A percentile compares a stretch with the other conserved stretches of the same genome.
phyloP scores from a whole-genome alignment of 352 stramenopile genomes.

The Globisporangium spinosum region DNA sequence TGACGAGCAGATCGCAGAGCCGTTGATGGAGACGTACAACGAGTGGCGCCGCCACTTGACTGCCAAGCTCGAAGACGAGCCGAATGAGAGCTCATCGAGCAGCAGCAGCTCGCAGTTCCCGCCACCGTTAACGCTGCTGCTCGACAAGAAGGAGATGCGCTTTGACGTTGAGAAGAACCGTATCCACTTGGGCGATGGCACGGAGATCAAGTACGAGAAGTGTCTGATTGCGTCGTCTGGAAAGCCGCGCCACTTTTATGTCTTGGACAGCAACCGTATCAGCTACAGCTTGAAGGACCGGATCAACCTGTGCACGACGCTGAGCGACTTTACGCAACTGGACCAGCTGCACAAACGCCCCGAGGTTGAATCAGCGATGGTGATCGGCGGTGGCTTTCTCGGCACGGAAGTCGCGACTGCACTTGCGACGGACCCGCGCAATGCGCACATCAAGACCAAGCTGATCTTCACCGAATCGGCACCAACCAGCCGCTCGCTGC shows the following conservation, averaged over 20 bases:
- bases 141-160: slow-evolving; percentile 70
- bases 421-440: slow-evolving; percentile 58
- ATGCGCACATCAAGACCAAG: slow-evolving; percentile 41
- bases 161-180: slow-evolving; percentile 87
- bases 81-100: slow-evolving; percentile 19
- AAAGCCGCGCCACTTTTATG: slow-evolving; percentile 83
- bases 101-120: slow-evolving; percentile 2
- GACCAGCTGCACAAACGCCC: slow-evolving; percentile 46
- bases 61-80: slow-evolving; percentile 72
- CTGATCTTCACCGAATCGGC: slow-evolving; percentile 54
- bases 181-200: slow-evolving; percentile 78
- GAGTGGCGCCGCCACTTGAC: slow-evolving; percentile 88
- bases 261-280: slow-evolving; percentile 80
- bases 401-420: slow-evolving; percentile 85
- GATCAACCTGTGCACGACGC: slow-evolving; percentile 84
- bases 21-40: slow-evolving; percentile 87
- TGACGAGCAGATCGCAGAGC: slow-evolving; percentile 33
- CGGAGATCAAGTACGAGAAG: slow-evolving; percentile 79
- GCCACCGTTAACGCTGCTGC: slow-evolving; percentile 65
- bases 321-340: slow-evolving; percentile 80
- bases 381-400: slow-evolving; percentile 90
- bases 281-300: slow-evolving; percentile 81
- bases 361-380: slow-evolving; percentile 58
- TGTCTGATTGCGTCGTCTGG: slow-evolving; percentile 86
- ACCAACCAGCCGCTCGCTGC: slow-evolving; percentile 65